Percentiles rank a stretch among this genome's conserved stretches.
phyloP scores from a whole-genome alignment of 2,329 filamentous ascomycete species.

The Aspergillus melleus region DNA sequence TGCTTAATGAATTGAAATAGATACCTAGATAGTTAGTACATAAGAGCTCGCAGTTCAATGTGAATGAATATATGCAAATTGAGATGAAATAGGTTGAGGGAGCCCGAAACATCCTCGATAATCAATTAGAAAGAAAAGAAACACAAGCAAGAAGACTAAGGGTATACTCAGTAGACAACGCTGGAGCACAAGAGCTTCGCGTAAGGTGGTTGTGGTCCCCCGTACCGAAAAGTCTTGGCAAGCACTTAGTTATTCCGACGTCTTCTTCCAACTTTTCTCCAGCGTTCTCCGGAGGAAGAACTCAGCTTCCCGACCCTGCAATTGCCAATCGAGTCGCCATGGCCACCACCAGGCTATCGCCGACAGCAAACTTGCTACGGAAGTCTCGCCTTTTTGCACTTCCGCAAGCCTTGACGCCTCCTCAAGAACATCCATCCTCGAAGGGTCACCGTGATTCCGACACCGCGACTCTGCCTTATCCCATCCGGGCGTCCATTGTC shows the following conservation, averaged over 20 bases:
- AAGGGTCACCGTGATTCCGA: constrained; percentile 57
- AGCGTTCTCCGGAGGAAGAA: constrained; percentile 13
- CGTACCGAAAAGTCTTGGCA: constrained; percentile 27
- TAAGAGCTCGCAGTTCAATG: neutral
- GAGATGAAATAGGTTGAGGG: no score
- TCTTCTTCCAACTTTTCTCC: constrained; percentile 35
- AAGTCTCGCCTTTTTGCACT: constrained; percentile 88
- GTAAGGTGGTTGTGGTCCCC: constrained; percentile 17
- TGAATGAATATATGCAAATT: neutral
- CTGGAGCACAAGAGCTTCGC: constrained; percentile 15
- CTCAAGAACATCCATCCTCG: constrained; percentile 53
- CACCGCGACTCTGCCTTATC: constrained; percentile 72
- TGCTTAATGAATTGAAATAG: constrained; percentile 17
- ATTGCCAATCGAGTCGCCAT: constrained; percentile 35
- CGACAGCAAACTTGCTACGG: constrained; percentile 70
- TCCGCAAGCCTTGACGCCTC: constrained; percentile 69
- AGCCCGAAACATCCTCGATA: no score
- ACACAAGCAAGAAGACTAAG: neutral
- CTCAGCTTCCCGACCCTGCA: constrained; percentile 18
- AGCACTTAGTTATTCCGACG: constrained; percentile 12
- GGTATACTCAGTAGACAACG: no score
- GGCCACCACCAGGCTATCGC: constrained; percentile 53
- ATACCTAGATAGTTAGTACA: neutral
- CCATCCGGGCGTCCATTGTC: constrained; percentile 79
- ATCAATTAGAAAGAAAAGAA: neutral